Percentiles rank a stretch among this genome's conserved stretches.
phyloP scores from a whole-genome alignment of 768 basidiomycete genomes.

The Coprinopsis strossmayeri region DNA sequence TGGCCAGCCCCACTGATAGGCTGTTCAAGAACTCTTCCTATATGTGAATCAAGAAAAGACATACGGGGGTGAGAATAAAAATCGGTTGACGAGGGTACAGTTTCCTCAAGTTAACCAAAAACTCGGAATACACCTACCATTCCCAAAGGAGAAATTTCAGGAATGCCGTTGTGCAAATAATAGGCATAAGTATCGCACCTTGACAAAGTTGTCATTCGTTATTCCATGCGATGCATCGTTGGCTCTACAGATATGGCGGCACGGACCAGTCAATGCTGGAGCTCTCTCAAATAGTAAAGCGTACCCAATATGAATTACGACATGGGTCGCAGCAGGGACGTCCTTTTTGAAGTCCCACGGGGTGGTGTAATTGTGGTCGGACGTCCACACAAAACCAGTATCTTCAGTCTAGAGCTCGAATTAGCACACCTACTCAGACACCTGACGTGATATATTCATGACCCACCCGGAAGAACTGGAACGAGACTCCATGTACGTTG shows the following conservation, averaged over 20 bases:
- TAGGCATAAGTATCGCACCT: constrained; percentile 21
- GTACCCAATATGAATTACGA: constrained; percentile 56
- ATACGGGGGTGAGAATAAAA: constrained; percentile 48
- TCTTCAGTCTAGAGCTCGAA: constrained; percentile 41
- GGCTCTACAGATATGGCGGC: too few relatives aligned
- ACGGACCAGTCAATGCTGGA: too few relatives aligned
- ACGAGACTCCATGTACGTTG: constrained; percentile 46
- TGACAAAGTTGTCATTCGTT: constrained; percentile 34
- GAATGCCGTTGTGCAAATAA: too few relatives aligned
- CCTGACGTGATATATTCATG: background rate
- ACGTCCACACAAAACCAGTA: constrained; percentile 45
- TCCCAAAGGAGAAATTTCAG: background rate
- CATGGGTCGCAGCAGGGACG: constrained; percentile 38
- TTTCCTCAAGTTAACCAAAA: constrained; percentile 36
- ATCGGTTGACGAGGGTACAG: constrained; percentile 40
- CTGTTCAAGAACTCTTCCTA: background rate
- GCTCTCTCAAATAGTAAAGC: too few relatives aligned
- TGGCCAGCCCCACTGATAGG: constrained; percentile 49
- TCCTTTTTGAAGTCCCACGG: constrained; percentile 50
- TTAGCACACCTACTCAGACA: background rate
- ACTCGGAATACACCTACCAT: constrained; percentile 39
- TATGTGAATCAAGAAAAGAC: constrained; percentile 9
- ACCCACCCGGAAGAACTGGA: constrained; percentile 41
- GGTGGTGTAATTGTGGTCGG: constrained; percentile 55
- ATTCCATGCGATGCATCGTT: constrained; percentile 51